These are phyloP conservation scores for Ascochyta rabiei DNA, from an alignment of 2,329 filamentous ascomycete species.

Conservation along the genomic window DNA sequence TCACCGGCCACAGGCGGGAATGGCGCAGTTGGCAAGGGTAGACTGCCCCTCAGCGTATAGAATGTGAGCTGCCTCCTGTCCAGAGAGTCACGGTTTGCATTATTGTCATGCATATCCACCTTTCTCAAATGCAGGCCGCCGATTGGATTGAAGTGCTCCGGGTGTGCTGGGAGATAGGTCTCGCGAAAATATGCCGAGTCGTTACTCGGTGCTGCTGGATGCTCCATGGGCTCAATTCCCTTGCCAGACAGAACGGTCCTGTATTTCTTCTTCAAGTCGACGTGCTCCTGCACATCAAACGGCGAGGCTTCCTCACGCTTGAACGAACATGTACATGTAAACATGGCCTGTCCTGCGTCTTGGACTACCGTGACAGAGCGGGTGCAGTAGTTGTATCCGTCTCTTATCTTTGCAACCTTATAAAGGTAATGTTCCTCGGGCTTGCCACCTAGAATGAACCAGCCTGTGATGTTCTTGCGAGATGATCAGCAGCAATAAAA, in stretches of 20 bases:
- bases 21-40: conserved; percentile 36
- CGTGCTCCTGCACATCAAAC: conserved; percentile 42
- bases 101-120: conserved; percentile 59
- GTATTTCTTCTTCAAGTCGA: conserved; percentile 47
- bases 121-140: conserved; percentile 57
- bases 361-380: conserved; percentile 60
- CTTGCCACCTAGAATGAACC: conserved; percentile 57
- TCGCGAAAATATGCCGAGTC: conserved; percentile 37
- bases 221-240: conserved; percentile 37
- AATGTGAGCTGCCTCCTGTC: conserved; percentile 46
- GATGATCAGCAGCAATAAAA: background rate
- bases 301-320: conserved; percentile 52
- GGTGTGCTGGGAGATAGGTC: conserved; percentile 38
- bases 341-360: conserved; percentile 50
- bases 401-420: conserved; percentile 56
- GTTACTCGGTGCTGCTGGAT: conserved; percentile 25
- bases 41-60: conserved; percentile 42
- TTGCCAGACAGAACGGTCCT: conserved; percentile 41
- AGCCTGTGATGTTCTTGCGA: conserved; percentile 58
- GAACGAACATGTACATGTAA: conserved; percentile 60
- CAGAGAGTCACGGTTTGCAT: conserved; percentile 45
- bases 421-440: conserved; percentile 58
- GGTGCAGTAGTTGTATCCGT: conserved; percentile 60
- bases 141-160: conserved; percentile 49
- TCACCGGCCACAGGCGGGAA: conserved; percentile 18